These are phyloP conservation scores for Brassica rapa DNA, from an alignment of 345 rosid species.

Conservation along the genomic window DNA sequence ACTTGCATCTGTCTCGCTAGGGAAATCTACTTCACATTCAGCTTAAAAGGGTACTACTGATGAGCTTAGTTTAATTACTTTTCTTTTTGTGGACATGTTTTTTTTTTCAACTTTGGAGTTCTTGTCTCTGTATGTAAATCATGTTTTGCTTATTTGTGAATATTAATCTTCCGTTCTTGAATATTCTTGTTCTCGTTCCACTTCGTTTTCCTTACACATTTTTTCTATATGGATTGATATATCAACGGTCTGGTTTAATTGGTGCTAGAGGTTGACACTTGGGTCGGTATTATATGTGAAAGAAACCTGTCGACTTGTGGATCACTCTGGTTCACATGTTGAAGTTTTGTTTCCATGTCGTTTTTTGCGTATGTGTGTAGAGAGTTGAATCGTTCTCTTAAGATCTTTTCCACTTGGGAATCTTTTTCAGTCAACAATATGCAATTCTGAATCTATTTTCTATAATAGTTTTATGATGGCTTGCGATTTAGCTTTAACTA, in stretches of 20 bases:
- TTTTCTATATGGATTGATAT: background rate
- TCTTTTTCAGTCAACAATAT: background rate
- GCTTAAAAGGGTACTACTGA: slow-evolving; percentile 13
- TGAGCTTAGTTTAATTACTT: slow-evolving; percentile 31
- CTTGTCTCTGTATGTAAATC: slow-evolving; percentile 58
- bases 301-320: slow-evolving; percentile 24
- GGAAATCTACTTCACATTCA: slow-evolving; percentile 65
- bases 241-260: background rate
- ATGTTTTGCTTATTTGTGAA: slow-evolving; percentile 36
- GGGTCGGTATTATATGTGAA: slow-evolving; percentile 15
- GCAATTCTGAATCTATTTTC: background rate
- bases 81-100: slow-evolving; percentile 26
- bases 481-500: background rate
- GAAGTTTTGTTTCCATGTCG: slow-evolving; percentile 11
- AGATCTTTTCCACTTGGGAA: slow-evolving; percentile 32
- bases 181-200: slow-evolving; percentile 20
- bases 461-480: background rate
- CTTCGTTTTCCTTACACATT: background rate
- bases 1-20: slow-evolving; percentile 82
- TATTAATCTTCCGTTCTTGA: slow-evolving; percentile 6
- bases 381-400: slow-evolving; percentile 22
- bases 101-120: slow-evolving; percentile 11
- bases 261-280: slow-evolving; percentile 12
- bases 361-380: slow-evolving; percentile 13
- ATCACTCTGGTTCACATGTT: slow-evolving; percentile 36